Base-by-base conservation (phyloP, 176 grass and related monocot genomes). In the Juncus inflexus region DNA sequence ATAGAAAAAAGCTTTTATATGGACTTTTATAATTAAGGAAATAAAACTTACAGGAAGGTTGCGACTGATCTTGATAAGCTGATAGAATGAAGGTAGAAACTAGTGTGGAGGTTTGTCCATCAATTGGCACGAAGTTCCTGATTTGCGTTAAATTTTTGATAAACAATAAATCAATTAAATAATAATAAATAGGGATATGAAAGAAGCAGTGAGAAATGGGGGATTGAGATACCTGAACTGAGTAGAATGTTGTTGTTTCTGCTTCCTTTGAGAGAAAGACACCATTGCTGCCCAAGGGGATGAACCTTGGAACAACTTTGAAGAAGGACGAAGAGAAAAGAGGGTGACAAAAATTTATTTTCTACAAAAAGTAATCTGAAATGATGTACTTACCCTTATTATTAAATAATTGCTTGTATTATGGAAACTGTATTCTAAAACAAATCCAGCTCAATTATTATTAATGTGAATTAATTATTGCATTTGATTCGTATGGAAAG, bases 111-210 rank as follows among this genome's bases (percentile, higher is more conserved):
- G 86, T 84, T 84, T 99, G 89, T 38, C 89, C 89, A 79, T 94
- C 89, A 52, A 86, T 80, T 28, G 85, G 89, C 52, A 86, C 89
- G 37, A 87, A 73, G 64, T 90, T 94, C 73, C 95, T 99, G 89
- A 42, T 50, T 67, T 10, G 14, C 45, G 6, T 19, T 41, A 68
- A 43, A 85, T 64, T 50, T 39, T 5, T 0, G 40, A 47, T 50
- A 19, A 73, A 84, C 53, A 71, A 42, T 42, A 42, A 62, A 65
- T 37, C 35, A 47, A 43, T 6, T 47, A 68, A 57, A 15, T 4
- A 37, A 58, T 58, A 37, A 58, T 59, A 71, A 56, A 3, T 55
- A 40, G 52, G 53, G 54, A 42, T 58, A 69, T 56, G 52, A 13
- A 9, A 7, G 40, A 4, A 4, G 36, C 19, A 28, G 19, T 47